These are phyloP conservation scores for Penicillium tannophilum DNA, from an alignment of 495 filamentous ascomycete species.

Conservation along the genomic window DNA sequence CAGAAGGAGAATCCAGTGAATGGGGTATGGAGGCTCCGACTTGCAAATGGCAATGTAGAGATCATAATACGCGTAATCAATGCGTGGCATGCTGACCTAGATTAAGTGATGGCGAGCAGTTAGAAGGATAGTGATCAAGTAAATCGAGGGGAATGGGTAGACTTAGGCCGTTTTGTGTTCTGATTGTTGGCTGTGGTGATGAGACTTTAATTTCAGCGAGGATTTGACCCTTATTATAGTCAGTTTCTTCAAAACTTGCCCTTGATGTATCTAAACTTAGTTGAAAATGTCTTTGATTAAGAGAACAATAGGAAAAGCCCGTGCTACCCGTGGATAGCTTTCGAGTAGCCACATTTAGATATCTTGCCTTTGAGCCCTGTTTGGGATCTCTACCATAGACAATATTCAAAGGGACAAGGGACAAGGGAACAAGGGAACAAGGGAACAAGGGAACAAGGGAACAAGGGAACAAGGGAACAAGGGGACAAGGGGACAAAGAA, in stretches of 20 bases:
- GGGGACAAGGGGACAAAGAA: neutral
- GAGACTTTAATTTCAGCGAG: neutral
- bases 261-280: neutral
- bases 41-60: neutral
- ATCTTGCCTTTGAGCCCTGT: neutral
- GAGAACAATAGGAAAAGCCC: neutral
- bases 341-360: neutral
- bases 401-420: neutral
- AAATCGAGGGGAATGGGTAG: neutral
- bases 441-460: no score
- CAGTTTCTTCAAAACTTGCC: neutral
- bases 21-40: neutral
- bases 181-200: neutral
- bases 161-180: neutral
- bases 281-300: neutral
- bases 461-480: neutral
- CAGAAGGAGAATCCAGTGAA: slow-evolving; percentile 1
- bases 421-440: no score
- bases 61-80: neutral
- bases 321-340: neutral
- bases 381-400: neutral
- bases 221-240: neutral
- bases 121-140: neutral
- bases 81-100: neutral
- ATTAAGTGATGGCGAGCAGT: neutral